Conservation (phyloP, 2,329 filamentous ascomycete species). For the Phoma sp. region DNA sequence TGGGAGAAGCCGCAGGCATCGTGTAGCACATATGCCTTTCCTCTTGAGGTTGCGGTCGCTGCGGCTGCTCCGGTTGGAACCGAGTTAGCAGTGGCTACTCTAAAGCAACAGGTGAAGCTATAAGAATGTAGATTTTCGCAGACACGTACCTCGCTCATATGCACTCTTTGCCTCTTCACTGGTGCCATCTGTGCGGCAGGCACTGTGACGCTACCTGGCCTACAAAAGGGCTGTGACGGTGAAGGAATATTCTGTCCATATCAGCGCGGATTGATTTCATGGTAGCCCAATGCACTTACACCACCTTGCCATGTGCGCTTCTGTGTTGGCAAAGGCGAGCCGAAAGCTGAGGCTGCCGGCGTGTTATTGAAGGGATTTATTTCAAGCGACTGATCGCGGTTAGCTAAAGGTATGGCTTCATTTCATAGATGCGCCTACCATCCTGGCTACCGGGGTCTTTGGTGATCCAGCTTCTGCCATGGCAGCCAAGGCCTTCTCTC, state of each 20-base stretch:
- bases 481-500: background rate
- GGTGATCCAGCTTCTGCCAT: constrained; percentile 8
- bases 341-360: background rate
- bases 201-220: background rate
- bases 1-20: too few relatives aligned
- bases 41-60: too few relatives aligned
- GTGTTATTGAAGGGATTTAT: background rate
- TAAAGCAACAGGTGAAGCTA: too few relatives aligned
- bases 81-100: too few relatives aligned
- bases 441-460: constrained; percentile 14
- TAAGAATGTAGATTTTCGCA: background rate
- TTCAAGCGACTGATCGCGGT: background rate
- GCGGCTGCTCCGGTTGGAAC: too few relatives aligned
- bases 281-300: background rate
- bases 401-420: background rate
- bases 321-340: constrained; percentile 1
- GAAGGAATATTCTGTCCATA: background rate
- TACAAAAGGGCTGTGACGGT: constrained; percentile 1
- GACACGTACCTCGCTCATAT: constrained; percentile 4
- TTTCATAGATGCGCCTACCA: background rate
- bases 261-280: background rate
- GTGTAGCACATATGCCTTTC: too few relatives aligned
- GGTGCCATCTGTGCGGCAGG: background rate
- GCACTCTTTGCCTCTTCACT: constrained; percentile 14
- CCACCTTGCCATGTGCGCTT: constrained; percentile 18